Base-by-base conservation (phyloP, 768 basidiomycete species). In the Rhodotorula babjevae region DNA sequence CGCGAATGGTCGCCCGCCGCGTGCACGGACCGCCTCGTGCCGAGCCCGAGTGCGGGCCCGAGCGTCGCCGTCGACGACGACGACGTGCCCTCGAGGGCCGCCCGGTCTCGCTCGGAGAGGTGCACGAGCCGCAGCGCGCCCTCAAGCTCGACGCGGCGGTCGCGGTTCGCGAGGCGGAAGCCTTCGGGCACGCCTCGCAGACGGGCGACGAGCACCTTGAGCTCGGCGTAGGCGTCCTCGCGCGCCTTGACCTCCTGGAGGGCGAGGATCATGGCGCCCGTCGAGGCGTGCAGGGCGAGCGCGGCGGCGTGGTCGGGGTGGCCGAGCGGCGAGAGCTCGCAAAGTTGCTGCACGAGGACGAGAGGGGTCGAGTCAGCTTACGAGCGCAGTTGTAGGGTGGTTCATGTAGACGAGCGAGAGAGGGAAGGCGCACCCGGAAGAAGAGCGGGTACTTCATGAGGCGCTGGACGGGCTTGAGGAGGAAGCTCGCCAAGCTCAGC, bases 141-240 rank as follows among this genome's bases (percentile, higher is more conserved):
- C 73, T 88, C 87, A 67, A 86, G 85, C 52, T 93, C 82, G 21
- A 95, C 83, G 53, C 88, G 83, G n/a, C 93, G 85, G 69, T 90
- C 90, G 55, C 92, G 84, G 42, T 83, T 84, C 2, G 89, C 88
- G 3, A 95, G 83, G 33, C 83, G 57, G 74, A 84, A 85, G 2
- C 83, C 81, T 2, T 83, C 78, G 1, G 87, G 84, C 9, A 90
- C 79, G 3, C 89, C 89, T 33, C 85, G 82, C 71, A 94, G 86
- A 0, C 85, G 84, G 12, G 81, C 79, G 23, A 86, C 82, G 29
- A 91, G 83, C 29, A 84, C 80, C 79, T 89, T 90, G 47, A 91
- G 83, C 50, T 86, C 81, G n/a, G 88, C 87, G 78, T 93, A 91
- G n/a, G 92, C 91, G 63, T 93, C 91, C 80, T 94, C 92, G 29